These are phyloP conservation scores for Aspergillus ochraceus DNA, from an alignment of 2,329 filamentous ascomycete species.

Conservation along the genomic window DNA sequence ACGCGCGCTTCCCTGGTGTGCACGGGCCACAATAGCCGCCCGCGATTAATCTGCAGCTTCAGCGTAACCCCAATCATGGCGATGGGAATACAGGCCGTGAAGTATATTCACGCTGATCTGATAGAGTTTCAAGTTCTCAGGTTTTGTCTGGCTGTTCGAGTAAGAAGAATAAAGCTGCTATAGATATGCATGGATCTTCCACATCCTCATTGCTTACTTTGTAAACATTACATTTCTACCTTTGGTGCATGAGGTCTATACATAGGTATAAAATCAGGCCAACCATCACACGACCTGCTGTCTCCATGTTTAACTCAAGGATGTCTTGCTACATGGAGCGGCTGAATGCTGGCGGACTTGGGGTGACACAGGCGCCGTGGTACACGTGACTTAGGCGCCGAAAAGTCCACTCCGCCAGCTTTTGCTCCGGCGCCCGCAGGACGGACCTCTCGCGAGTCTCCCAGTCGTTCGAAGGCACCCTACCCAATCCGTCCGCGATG, in stretches of 20 bases:
- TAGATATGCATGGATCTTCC: neutral
- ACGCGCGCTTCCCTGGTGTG: slow-evolving; percentile 23
- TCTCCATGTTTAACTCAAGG: neutral
- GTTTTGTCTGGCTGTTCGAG: neutral
- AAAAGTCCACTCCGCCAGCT: slow-evolving; percentile 17
- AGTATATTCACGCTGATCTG: neutral
- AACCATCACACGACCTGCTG: neutral
- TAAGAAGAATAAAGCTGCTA: neutral
- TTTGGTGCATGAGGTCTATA: neutral
- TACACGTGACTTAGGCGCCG: slow-evolving; percentile 28
- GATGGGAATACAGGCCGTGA: neutral
- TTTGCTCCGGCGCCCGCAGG: slow-evolving; percentile 20
- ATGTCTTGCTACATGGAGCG: neutral
- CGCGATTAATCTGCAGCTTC: neutral
- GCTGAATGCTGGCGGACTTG: neutral
- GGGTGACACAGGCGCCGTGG: neutral
- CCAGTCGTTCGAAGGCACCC: slow-evolving; percentile 2
- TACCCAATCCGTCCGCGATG: slow-evolving; percentile 29
- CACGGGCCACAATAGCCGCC: slow-evolving; percentile 18
- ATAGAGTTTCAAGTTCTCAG: neutral
- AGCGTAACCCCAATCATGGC: neutral
- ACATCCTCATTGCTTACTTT: neutral
- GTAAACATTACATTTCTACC: neutral
- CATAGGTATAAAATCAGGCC: neutral
- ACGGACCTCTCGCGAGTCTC: slow-evolving; percentile 17